phyloP scores from a whole-genome alignment of 805 yeast genomes.

The Starmerella powellii region DNA sequence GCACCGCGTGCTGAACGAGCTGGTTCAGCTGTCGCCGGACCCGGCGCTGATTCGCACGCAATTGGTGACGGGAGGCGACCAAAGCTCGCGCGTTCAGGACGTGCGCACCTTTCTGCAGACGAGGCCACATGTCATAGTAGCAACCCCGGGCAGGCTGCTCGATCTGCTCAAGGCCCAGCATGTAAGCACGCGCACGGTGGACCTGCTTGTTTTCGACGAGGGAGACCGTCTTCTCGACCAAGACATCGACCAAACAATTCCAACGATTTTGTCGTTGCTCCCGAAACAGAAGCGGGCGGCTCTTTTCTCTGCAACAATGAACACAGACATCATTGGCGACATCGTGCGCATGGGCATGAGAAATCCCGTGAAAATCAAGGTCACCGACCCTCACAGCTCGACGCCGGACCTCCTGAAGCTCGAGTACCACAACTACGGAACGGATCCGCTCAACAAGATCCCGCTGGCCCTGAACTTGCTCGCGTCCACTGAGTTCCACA shows the following conservation, averaged over 20 bases:
- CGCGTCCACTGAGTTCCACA: conserved; percentile 46
- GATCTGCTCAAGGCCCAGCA: conserved; percentile 52
- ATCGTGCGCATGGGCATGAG: conserved; percentile 82
- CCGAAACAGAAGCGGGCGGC: conserved; percentile 94
- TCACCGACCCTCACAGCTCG: conserved; percentile 32
- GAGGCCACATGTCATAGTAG: conserved; percentile 67
- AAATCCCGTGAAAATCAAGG: conserved; percentile 81
- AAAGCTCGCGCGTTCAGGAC: conserved; percentile 46
- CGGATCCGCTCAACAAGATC: conserved; percentile 51
- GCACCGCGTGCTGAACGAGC: conserved; percentile 46
- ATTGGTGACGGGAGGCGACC: conserved; percentile 33
- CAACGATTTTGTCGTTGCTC: conserved; percentile 49
- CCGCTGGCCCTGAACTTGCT: conserved; percentile 45
- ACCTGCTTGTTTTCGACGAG: conserved; percentile 74
- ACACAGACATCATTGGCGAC: conserved; percentile 57
- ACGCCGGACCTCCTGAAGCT: conserved; percentile 54
- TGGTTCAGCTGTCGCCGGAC: conserved; percentile 38
- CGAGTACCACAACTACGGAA: conserved; percentile 35
- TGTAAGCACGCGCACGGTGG: conserved; percentile 53
- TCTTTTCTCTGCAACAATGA: conserved; percentile 82
- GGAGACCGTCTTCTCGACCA: conserved; percentile 80
- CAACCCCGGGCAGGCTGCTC: conserved; percentile 81
- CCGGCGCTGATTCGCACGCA: conserved; percentile 26
- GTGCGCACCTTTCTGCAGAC: conserved; percentile 41
- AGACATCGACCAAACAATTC: conserved; percentile 59